A percentile compares a stretch with the other conserved stretches of the same genome.
Evolutionary conservation across 2,329 filamentous ascomycete genomes (phyloP).

Genomic region (Didymella keratinophila): DNA sequence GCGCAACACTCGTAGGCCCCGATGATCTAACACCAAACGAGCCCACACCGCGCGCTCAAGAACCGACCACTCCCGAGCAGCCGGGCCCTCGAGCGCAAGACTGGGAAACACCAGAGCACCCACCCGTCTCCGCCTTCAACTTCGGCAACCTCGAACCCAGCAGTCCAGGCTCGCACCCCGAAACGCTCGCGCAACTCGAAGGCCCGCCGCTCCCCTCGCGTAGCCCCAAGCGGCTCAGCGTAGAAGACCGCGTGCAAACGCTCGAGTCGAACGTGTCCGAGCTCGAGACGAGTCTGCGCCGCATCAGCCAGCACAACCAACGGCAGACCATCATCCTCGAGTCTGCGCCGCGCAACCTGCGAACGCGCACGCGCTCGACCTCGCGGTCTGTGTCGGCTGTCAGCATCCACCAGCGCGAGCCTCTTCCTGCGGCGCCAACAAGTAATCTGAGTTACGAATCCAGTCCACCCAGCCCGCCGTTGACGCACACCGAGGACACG

Average conservation of each 20-base stretch:
- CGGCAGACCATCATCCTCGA: conserved; percentile 52
- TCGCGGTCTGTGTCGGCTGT: conserved; percentile 27
- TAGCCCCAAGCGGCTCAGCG: conserved; percentile 33
- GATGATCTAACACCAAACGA: conserved; percentile 27
- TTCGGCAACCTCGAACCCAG: conserved; percentile 46
- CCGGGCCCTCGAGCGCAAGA: conserved; percentile 20
- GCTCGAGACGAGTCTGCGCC: conserved; percentile 44
- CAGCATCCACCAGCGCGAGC: conserved; percentile 22
- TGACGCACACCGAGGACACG: conserved; percentile 11
- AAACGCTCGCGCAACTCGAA: conserved; percentile 18
- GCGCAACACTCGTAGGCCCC: conserved; percentile 33
- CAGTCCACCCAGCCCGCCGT: conserved; percentile 14
- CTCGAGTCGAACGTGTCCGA: conserved; percentile 43
- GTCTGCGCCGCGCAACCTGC: conserved; percentile 45
- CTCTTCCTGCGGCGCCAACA: neutral
- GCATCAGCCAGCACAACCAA: conserved; percentile 45
- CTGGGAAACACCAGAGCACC: conserved; percentile 21
- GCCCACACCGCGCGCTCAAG: conserved; percentile 18
- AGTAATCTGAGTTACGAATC: conserved; percentile 15
- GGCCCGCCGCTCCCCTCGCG: conserved; percentile 24
- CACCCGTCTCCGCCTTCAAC: conserved; percentile 47
- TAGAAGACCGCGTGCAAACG: conserved; percentile 46
- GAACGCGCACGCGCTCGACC: conserved; percentile 42
- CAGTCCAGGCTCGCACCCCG: conserved; percentile 14
- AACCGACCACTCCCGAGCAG: conserved; percentile 19